Base-by-base conservation (phyloP, 176 grass and related monocot species). In the Eremochloa ophiuroides region DNA sequence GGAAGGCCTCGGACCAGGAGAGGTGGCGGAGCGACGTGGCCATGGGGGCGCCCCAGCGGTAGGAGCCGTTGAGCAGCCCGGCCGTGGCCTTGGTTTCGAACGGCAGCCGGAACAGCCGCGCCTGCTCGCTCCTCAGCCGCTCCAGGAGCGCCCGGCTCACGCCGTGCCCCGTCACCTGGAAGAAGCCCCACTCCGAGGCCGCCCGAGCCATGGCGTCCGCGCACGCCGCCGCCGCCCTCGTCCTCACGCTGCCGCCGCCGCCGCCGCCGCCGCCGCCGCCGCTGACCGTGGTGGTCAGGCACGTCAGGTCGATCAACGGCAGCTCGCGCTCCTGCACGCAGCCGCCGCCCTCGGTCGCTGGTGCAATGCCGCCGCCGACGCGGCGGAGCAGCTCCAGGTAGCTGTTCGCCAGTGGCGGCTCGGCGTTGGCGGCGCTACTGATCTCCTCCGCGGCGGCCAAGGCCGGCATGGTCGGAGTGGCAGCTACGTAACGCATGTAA, bases 1-100 rank as follows among this genome's bases (percentile, higher is more conserved):
- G 94, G 86, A 97, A 94, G 7, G 94, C 89, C 79, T 97, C 94
- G 3, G 89, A 97, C 94, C 94, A 97, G 22, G 90, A 94, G 81
- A 98, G 91, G 48, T 98, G 92, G n/a, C 66, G 85, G 39, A 75
- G 80, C 66, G 95, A 91, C 40, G 83, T 86, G 22, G 95, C 92
- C 39, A 84, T 89, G 47, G 92, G 90, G 85, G 64, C 85, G 59
- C 95, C 95, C 92, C 95, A 98, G 15, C 92, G 82, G 84, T 98
- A 98, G 2, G 92, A 98, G 26, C 89, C 74, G 37, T 85, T 98
- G 81, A 98, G 82, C 15, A 94, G 71, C 10, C 84, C 76, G 11
- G 83, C 87, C 20, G 27, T 50, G 15, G 71, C 69, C 84, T 94
- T 98, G 70, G 85, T 76, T 39, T 87, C 88, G 63, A 98, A 94